Conservation (phyloP, 2,329 filamentous ascomycete species). For the Bisporella sp. region DNA sequence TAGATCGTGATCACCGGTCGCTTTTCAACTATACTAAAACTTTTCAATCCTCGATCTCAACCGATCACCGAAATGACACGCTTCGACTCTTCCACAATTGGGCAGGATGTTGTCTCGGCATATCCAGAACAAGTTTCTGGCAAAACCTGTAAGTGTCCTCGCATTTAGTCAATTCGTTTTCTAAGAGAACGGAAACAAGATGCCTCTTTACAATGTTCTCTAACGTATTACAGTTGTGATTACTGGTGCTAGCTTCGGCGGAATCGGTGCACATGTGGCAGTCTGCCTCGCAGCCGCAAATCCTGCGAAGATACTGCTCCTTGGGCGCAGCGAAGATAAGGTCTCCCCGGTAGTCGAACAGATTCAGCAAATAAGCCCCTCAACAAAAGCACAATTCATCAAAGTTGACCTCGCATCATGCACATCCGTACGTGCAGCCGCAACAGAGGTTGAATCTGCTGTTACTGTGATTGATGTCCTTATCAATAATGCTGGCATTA, state of each 20-base stretch:
- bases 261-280: conserved; percentile 14
- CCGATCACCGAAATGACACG: too few relatives aligned
- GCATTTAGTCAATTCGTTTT: too few relatives aligned
- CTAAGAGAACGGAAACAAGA: too few relatives aligned
- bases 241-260: conserved; percentile 11
- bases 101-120: too few relatives aligned
- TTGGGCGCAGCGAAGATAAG: conserved; percentile 13
- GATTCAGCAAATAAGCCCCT: conserved; percentile 9
- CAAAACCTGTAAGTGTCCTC: too few relatives aligned
- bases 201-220: too few relatives aligned
- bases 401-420: conserved; percentile 31
- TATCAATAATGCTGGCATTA: conserved; percentile 37
- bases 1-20: too few relatives aligned
- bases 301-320: conserved; percentile 11
- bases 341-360: conserved; percentile 14
- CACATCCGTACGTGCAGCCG: conserved; percentile 16
- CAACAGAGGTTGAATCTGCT: conserved; percentile 12
- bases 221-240: conserved; percentile 4
- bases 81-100: too few relatives aligned
- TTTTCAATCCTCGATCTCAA: too few relatives aligned
- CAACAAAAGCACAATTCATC: conserved; percentile 9
- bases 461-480: conserved; percentile 32
- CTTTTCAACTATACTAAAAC: too few relatives aligned
- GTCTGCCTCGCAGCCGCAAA: conserved; percentile 18
- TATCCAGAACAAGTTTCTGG: too few relatives aligned